Percentiles rank a stretch among this genome's conserved stretches.
phyloP scores from a whole-genome alignment of 192 early-diverging fungal genomes.

The Oehlia diaphana region DNA sequence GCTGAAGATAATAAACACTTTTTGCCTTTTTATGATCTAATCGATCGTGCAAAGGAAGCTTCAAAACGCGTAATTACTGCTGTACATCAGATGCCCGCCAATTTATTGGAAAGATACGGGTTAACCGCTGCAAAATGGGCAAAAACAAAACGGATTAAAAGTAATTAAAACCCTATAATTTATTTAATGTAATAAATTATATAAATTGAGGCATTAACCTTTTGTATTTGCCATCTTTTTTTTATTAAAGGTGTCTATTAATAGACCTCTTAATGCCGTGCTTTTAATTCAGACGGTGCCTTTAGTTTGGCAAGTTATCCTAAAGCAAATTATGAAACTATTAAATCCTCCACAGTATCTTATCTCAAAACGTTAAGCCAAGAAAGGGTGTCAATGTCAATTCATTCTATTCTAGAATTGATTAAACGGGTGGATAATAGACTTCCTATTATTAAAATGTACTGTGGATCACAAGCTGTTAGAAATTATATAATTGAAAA shows the following conservation, averaged over 20 bases:
- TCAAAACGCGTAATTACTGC: constrained; percentile 33
- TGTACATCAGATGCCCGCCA: constrained; percentile 41
- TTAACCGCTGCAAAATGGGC: constrained; percentile 44
- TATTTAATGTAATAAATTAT: neutral
- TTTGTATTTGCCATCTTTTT: neutral
- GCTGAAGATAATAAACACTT: constrained; percentile 38
- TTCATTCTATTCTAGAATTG: constrained; percentile 1
- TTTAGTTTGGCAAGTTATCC: constrained; percentile 42
- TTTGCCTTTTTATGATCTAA: constrained; percentile 37
- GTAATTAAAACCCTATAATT: neutral
- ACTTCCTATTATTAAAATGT: neutral
- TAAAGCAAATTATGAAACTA: constrained; percentile 21
- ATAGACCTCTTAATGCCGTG: constrained; percentile 44
- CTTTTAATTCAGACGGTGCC: constrained; percentile 31
- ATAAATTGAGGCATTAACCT: neutral
- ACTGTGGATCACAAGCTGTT: constrained; percentile 31
- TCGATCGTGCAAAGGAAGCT: constrained; percentile 35
- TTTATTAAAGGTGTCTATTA: constrained; percentile 33
- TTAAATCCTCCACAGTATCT: constrained; percentile 21
- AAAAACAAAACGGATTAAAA: constrained; percentile 35
- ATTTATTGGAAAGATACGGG: constrained; percentile 39
- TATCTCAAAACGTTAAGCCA: constrained; percentile 2
- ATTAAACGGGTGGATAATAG: constrained; percentile 2
- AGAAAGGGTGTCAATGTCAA: neutral
- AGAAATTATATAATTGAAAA: constrained; percentile 30